Evolutionary conservation across 805 yeast species (phyloP).

Genomic region (Monosporozyma aerobia): DNA sequence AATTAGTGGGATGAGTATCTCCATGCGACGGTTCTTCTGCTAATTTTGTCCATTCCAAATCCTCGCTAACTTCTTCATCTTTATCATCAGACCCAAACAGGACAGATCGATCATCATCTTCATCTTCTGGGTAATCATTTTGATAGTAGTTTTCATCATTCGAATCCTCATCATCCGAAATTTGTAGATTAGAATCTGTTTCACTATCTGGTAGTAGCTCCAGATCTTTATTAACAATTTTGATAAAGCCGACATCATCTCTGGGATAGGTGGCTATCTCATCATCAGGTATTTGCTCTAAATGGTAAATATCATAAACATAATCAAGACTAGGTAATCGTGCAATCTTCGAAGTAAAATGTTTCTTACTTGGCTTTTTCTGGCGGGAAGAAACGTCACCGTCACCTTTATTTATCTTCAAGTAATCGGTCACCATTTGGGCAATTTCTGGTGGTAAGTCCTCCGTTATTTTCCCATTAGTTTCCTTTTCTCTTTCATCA

Average conservation of each 20-base stretch:
- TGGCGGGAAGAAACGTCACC: conserved; percentile 7
- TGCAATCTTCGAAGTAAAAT: conserved; percentile 12
- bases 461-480: conserved; percentile 7
- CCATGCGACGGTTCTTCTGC: conserved; percentile 1
- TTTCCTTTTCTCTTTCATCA: conserved; percentile 4
- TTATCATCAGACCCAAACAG: conserved; percentile 31
- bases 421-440: conserved; percentile 63
- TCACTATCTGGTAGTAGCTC: conserved; percentile 31
- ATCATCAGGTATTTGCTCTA: conserved; percentile 55
- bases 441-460: conserved; percentile 52
- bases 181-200: conserved; percentile 33
- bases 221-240: conserved; percentile 33
- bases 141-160: conserved; percentile 87
- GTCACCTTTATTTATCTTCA: conserved; percentile 32
- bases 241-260: conserved; percentile 32
- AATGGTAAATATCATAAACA: conserved; percentile 83
- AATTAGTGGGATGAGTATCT: neutral
- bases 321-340: conserved; percentile 46
- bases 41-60: neutral
- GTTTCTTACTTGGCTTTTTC: conserved; percentile 22
- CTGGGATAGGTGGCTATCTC: conserved; percentile 27
- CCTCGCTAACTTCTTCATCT: conserved; percentile 23
- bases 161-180: conserved; percentile 72
- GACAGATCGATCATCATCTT: conserved; percentile 48
- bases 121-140: conserved; percentile 94